Base-by-base conservation (phyloP, 371 early-diverging fungal species). In the Apophysomyces sp. region DNA sequence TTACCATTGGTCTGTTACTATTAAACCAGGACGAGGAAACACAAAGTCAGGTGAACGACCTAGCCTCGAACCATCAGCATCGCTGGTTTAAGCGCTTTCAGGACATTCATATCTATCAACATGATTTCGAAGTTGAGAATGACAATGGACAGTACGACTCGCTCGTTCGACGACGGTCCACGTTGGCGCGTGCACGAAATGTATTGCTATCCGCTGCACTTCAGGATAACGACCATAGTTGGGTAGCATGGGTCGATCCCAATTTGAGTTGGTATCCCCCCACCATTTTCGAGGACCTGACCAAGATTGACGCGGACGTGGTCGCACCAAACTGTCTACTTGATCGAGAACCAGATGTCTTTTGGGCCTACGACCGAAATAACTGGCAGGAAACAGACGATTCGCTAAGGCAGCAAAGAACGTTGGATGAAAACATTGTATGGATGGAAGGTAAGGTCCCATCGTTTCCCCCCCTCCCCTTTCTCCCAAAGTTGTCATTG, bases 381-480 rank as follows among this genome's bases (percentile, higher is more conserved):
- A 86, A 86, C 44, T 88, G 86, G 86, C 75, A 81, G 51, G 89
- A 88, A 65, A 88, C 87, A 1, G 70, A 73, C 21, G 65, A 77
- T 49, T 86, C 86, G 24, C 57, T 74, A 8, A 75, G 73, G 13
- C 67, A 68, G 57, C 85, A 86, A 44, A 73, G 70, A 40, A 67
- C 65, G 24, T 62, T 84, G 26, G 77, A 82, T 39, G 41, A 53
- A 28, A 65, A 68, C 18, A 67, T 67, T 37, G 63, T 79, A 28
- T 39, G 76, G 27, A 62, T 76, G 61, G 74, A 76, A 72, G 80
- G 80, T 76, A 67, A 60, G 27, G 24, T 41, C 29, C 13, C 34
- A 61, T 12, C 27, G 1, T 27, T 21, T 13, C 18, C 11, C 32
- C 11, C n/a, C n/a, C n/a, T n/a, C n/a, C n/a, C n/a, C n/a, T n/a